These are phyloP conservation scores for Yamadazyma jaroonii DNA, from an alignment of 1,139 yeast species.

Conservation along the genomic window DNA sequence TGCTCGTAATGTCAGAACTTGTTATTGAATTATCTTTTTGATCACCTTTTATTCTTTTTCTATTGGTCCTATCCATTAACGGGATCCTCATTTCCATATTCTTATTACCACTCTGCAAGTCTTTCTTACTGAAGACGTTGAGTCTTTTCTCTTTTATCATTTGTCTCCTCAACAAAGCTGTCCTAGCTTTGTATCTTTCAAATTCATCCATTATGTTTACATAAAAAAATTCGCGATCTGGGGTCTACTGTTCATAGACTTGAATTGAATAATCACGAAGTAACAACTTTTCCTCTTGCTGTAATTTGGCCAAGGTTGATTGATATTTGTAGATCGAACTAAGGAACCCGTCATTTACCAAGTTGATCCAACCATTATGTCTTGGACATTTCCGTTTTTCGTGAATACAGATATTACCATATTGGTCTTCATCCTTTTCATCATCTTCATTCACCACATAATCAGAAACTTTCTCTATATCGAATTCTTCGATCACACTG, in stretches of 20 bases:
- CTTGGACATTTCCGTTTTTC: conserved; percentile 65
- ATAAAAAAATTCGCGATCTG: conserved; percentile 1
- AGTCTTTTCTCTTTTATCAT: conserved; percentile 11
- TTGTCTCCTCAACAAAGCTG: conserved; percentile 16
- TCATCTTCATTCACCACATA: conserved; percentile 16
- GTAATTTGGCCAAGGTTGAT: conserved; percentile 2
- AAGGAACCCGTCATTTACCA: conserved; percentile 46
- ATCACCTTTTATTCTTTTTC: not conserved
- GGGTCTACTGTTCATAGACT: conserved; percentile 11
- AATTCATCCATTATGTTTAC: conserved; percentile 16
- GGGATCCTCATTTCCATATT: not conserved
- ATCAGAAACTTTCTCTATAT: conserved; percentile 18
- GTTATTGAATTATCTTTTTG: not conserved
- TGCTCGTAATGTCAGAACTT: too few relatives aligned
- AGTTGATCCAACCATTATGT: conserved; percentile 66
- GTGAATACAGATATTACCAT: conserved; percentile 44
- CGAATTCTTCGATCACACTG: conserved; percentile 11
- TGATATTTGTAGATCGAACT: conserved; percentile 28
- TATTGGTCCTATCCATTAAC: conserved; percentile 3
- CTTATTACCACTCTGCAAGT: not conserved
- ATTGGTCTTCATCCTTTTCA: conserved; percentile 14
- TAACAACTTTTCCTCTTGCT: conserved; percentile 9
- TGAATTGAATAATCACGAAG: conserved; percentile 14
- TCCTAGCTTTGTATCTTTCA: conserved; percentile 14
- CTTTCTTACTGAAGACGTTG: not conserved